A percentile compares a stretch with the other conserved stretches of the same genome.
Conservation (phyloP, 495 filamentous ascomycete species). For the Penicillium macrosclerotiorum region DNA sequence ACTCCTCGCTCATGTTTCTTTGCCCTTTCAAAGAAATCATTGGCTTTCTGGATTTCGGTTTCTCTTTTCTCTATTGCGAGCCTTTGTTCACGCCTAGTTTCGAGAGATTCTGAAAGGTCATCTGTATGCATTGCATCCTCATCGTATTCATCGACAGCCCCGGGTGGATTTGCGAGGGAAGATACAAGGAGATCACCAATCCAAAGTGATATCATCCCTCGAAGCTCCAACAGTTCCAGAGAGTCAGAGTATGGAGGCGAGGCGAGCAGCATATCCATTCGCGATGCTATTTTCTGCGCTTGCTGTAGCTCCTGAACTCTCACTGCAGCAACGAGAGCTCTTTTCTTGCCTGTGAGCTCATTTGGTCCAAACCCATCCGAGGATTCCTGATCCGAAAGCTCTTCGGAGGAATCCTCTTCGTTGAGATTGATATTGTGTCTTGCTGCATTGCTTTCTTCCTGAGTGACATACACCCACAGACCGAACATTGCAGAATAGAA, state of each 20-base stretch:
- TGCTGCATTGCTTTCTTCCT: constrained; percentile 45
- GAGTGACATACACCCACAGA: constrained; percentile 61
- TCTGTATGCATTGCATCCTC: constrained; percentile 27
- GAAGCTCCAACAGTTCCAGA: constrained; percentile 54
- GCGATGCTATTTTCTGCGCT: constrained; percentile 55
- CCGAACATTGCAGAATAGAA: constrained; percentile 70
- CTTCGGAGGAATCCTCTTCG: constrained; percentile 19
- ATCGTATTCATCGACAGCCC: constrained; percentile 9
- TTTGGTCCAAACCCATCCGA: constrained; percentile 4
- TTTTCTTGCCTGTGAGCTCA: constrained; percentile 14
- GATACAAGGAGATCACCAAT: constrained; percentile 57
- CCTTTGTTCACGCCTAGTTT: constrained; percentile 30
- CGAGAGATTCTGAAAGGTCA: constrained; percentile 19
- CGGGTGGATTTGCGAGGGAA: constrained; percentile 20
- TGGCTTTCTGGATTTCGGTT: constrained; percentile 30
- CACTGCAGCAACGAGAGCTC: constrained; percentile 22
- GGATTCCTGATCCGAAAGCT: constrained; percentile 30
- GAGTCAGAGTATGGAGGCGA: constrained; percentile 63
- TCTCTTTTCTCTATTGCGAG: constrained; percentile 35
- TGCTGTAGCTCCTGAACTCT: constrained; percentile 37
- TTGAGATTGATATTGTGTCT: constrained; percentile 23
- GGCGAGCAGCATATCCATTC: constrained; percentile 63
- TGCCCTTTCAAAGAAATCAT: constrained; percentile 37
- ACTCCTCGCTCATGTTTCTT: constrained; percentile 33
- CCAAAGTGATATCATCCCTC: constrained; percentile 68